phyloP scores from a whole-genome alignment of 148 eudicot species.

The Rhododendron kiyosumense region DNA sequence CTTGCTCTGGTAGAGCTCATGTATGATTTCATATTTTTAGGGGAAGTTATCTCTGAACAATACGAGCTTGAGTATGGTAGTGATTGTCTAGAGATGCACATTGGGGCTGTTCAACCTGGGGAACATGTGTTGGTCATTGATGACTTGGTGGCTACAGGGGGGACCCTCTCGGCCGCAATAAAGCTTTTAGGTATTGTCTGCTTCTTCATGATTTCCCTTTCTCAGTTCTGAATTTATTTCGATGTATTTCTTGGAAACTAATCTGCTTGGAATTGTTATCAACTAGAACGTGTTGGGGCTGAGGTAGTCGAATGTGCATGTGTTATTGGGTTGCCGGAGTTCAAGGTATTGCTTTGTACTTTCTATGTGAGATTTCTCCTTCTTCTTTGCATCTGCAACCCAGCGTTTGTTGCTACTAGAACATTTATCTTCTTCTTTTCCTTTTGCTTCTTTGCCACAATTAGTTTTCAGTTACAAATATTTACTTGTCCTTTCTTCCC shows the following conservation, averaged over 20 bases:
- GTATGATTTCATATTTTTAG: constrained; percentile 20
- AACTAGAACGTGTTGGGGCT: constrained; percentile 75
- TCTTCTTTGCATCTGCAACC: background rate
- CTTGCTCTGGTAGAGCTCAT: background rate
- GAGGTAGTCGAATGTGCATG: constrained; percentile 91
- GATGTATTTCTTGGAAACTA: background rate
- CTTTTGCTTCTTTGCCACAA: background rate
- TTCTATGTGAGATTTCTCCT: background rate
- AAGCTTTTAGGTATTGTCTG: constrained; percentile 59
- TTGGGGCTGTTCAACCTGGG: constrained; percentile 74
- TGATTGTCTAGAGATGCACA: constrained; percentile 90
- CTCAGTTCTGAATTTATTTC: background rate
- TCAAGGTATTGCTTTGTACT: constrained; percentile 48
- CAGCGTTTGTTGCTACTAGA: background rate
- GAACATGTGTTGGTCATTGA: constrained; percentile 84
- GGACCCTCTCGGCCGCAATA: constrained; percentile 82
- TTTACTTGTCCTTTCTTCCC: background rate
- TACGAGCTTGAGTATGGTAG: constrained; percentile 87
- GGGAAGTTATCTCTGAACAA: constrained; percentile 71
- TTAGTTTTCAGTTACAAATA: background rate
- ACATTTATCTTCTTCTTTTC: background rate
- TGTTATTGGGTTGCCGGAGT: constrained; percentile 84
- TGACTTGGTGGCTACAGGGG: constrained; percentile 94
- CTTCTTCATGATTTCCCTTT: background rate
- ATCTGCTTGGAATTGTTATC: background rate